Conservation (phyloP, 768 basidiomycete species). For the Daedalea quercina region DNA sequence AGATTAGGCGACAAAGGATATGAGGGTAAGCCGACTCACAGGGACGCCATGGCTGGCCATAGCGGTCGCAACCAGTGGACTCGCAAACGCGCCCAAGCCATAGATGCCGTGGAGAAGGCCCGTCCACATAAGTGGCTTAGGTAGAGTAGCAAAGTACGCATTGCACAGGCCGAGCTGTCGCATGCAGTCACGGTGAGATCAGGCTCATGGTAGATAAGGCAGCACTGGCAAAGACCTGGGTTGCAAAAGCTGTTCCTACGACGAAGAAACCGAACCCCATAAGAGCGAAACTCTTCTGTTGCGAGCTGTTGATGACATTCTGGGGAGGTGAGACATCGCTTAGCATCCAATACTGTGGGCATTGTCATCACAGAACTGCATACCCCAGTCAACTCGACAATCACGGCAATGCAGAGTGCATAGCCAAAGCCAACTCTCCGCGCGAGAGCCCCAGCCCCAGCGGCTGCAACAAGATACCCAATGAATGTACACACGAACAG, state of each 20-base stretch:
- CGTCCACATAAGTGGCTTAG: slow-evolving; percentile 20
- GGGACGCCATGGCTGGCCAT: slow-evolving; percentile 18
- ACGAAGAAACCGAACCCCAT: slow-evolving; percentile 24
- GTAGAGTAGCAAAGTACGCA: slow-evolving; percentile 20
- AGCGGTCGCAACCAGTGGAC: slow-evolving; percentile 18
- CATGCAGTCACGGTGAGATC: too few species aligned
- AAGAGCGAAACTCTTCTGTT: slow-evolving; percentile 15
- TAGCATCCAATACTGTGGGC: not conserved
- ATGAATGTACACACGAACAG: slow-evolving; percentile 20
- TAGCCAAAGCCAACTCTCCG: slow-evolving; percentile 18
- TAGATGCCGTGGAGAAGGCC: slow-evolving; percentile 22
- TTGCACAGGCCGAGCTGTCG: slow-evolving; percentile 18
- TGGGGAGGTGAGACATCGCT: not conserved
- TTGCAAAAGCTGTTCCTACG: slow-evolving; percentile 19
- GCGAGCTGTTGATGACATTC: slow-evolving; percentile 23
- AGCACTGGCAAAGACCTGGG: slow-evolving; percentile 13
- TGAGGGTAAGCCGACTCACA: slow-evolving; percentile 5
- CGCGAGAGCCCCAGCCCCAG: slow-evolving; percentile 13
- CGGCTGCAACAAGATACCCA: slow-evolving; percentile 20
- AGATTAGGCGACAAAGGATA: not conserved
- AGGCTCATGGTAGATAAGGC: not conserved
- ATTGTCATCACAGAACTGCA: not conserved
- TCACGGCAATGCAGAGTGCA: slow-evolving; percentile 13
- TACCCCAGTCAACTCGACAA: slow-evolving; percentile 18
- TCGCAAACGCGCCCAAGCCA: slow-evolving; percentile 19